Conservation (phyloP, 176 grass and related monocot genomes). For the Cymbopogon citratus region DNA sequence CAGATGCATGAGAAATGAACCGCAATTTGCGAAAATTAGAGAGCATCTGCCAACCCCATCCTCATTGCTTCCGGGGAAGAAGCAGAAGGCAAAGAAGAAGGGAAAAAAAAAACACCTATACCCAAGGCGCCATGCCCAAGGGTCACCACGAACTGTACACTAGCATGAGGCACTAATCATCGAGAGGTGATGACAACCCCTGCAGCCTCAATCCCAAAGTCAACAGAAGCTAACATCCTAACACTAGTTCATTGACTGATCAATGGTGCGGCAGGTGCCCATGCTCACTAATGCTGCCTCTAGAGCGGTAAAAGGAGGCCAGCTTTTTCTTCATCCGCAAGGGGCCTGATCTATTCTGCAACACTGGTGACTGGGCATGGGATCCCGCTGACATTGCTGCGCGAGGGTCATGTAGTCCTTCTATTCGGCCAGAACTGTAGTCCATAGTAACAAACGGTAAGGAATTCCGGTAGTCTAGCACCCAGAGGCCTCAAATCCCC, state of each 20-base stretch:
- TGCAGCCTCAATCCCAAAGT: constrained; percentile 38
- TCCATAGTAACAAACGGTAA: constrained; percentile 89
- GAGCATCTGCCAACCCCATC: constrained; percentile 43
- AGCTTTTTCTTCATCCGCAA: constrained; percentile 66
- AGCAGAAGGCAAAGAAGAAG: constrained; percentile 37
- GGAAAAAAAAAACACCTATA: constrained; percentile 47
- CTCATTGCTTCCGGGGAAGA: constrained; percentile 38
- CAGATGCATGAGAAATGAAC: constrained; percentile 58
- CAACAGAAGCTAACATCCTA: constrained; percentile 46
- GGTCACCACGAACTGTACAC: constrained; percentile 53
- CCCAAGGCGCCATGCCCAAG: constrained; percentile 28
- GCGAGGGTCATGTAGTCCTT: constrained; percentile 40
- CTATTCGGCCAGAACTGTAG: constrained; percentile 74
- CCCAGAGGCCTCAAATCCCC: constrained; percentile 53
- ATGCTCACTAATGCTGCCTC: constrained; percentile 91
- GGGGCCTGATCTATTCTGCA: constrained; percentile 77
- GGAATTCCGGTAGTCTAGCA: constrained; percentile 35
- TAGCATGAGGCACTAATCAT: constrained; percentile 43
- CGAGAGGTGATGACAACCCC: constrained; percentile 17
- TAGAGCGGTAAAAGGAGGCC: constrained; percentile 55
- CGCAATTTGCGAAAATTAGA: constrained; percentile 44
- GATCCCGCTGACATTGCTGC: constrained; percentile 26
- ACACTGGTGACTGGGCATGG: constrained; percentile 29
- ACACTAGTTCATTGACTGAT: constrained; percentile 38
- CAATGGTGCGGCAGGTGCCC: constrained; percentile 43